Base-by-base conservation (phyloP, 306 rosid genomes). In the Clitoria ternatea region DNA sequence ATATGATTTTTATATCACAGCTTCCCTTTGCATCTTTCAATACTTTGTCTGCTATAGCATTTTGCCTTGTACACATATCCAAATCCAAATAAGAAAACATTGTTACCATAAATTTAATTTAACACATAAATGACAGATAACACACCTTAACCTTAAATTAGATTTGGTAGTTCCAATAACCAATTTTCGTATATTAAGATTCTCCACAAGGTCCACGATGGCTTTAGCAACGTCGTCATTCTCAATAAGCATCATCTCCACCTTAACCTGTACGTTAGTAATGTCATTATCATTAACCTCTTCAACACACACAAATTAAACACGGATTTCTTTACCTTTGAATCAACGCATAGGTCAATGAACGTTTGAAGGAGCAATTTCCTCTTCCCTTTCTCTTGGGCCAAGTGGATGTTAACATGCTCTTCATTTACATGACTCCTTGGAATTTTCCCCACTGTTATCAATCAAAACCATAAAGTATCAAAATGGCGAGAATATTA, bases 381-480 rank as follows among this genome's bases (percentile, higher is more conserved):
- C 44, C 77, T 72, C 62, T 83, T 79, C 61, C 9, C 50, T 61
- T 30, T 83, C 74, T 52, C 49, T 54, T 29, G 74, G 14, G 64
- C 43, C 33, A 83, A 53, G 68, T 47, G 32, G 48, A 42, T 10
- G 64, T 79, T 54, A 13, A 76, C 35, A 73, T 75, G 62, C 50
- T 56, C 59, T 13, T 2, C 0, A 39, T 75, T 72, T 14, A 79
- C 74, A 27, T 26, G 82, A 37, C 30, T 54, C 71, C 87, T 79
- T 14, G 84, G 84, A 24, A 83, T 3, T 55, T 61, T 79, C 3
- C 87, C 87, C 66, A 83, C 87, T 81, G 73, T 55, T 65, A 29
- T 47, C 30, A 20, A 47, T 35, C 61, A 53, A n/a, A 47, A 23
- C n/a, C 19, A 23, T 19, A 50, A 18, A 4, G 33, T 52, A 72